Conservation (phyloP, 1,284 basidiomycete species). For the Mycena sp. region DNA sequence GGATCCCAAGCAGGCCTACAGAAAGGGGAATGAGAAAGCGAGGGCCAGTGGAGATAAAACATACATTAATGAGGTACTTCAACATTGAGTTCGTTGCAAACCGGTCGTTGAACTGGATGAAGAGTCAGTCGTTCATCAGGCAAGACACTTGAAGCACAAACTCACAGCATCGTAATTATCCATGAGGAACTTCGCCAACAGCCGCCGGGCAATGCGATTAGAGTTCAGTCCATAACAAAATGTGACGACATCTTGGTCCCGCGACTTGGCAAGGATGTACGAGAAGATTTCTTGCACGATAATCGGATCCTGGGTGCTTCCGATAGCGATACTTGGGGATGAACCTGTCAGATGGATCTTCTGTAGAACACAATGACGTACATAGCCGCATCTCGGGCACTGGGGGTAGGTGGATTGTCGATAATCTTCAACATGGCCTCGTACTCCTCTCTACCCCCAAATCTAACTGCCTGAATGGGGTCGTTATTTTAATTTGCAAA, state of each 20-base stretch:
- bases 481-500: background rate
- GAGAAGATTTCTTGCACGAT: conserved; percentile 67
- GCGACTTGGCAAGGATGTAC: conserved; percentile 62
- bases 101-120: conserved; percentile 68
- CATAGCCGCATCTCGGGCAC: conserved; percentile 75
- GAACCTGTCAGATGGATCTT: background rate
- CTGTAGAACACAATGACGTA: conserved; percentile 39
- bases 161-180: conserved; percentile 71
- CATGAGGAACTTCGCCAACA: conserved; percentile 50
- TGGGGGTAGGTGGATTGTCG: conserved; percentile 78
- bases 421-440: conserved; percentile 78
- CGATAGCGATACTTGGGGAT: conserved; percentile 51
- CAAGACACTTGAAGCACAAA: conserved; percentile 15
- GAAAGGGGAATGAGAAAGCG: background rate
- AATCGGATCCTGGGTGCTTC: conserved; percentile 51
- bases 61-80: conserved; percentile 16
- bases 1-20: background rate
- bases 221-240: conserved; percentile 54
- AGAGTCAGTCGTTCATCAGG: background rate
- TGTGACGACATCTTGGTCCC: conserved; percentile 73
- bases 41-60: background rate
- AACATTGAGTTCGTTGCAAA: conserved; percentile 68
- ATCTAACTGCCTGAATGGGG: conserved; percentile 63
- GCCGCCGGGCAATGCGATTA: conserved; percentile 56
- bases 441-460: conserved; percentile 84